Base-by-base conservation (phyloP, 495 filamentous ascomycete genomes). In the Aspergillus cavernicola region DNA sequence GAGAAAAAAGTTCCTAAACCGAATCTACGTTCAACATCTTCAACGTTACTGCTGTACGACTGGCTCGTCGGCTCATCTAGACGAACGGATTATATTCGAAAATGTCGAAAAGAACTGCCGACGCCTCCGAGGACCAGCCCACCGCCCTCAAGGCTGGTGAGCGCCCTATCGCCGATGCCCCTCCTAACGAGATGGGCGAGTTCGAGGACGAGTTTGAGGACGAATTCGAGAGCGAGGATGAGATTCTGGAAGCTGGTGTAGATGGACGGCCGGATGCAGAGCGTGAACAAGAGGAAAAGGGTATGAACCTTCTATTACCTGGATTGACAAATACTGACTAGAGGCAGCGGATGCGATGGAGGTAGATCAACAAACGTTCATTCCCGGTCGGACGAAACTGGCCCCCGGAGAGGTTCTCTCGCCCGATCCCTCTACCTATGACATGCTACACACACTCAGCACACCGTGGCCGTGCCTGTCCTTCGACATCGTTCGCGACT, bases 381-480 rank as follows among this genome's bases (percentile, higher is more conserved):
- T 98, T 63, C 89, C 92, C 50, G 91, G 92, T 39, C 81, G 93
- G 55, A 85, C 90, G 61, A 88, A 89, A 69, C 80, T 97, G 49
- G 86, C 85, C 47, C 84, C 89, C 29, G 92, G 89, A 54, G 89
- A 98, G 75, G 93, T 89, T 8, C 79, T 98, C 23, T 80, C 89
- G 10, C 92, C 93, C 12, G 93, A 98, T 69, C 75, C 86, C 32
- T 90, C 87, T 6, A 90, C 93, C 2, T 98, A 98, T 72, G 84
- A 96, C 61, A 93, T 98, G 90, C 84, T 97, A 28, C 93, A 98
- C 74, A 87, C 84, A 38, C 77, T 97, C 38, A 92, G 85, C 67
- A 86, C 91, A 13, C 87, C 89, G 0, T 98, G 93, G 93, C 93
- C 93, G 5, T 98, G 93, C 60, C 81, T 98, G 8, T 96, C 92